Conservation (phyloP, 2,329 filamentous ascomycete species). For the Bipolaris oryzae region DNA sequence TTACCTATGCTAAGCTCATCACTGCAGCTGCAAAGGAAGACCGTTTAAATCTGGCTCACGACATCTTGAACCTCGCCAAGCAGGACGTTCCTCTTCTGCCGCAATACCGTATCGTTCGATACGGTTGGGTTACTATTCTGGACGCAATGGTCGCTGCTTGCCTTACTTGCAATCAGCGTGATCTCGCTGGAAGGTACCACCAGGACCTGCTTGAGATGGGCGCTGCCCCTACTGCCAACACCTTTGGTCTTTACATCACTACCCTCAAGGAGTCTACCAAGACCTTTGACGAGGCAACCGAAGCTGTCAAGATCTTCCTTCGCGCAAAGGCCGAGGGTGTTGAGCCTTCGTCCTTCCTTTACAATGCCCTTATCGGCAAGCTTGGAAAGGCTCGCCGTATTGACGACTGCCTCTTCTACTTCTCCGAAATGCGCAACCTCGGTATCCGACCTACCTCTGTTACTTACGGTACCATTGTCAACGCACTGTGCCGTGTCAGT, state of each 20-base stretch:
- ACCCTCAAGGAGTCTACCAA: conserved; percentile 96
- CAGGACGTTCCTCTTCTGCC: conserved; percentile 83
- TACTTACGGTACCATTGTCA: conserved; percentile 97
- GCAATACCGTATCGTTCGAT: conserved; percentile 85
- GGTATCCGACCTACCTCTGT: conserved; percentile 96
- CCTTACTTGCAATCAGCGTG: conserved; percentile 79
- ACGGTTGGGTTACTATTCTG: conserved; percentile 94
- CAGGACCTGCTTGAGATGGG: conserved; percentile 91
- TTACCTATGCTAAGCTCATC: conserved; percentile 96
- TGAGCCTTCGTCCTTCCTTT: conserved; percentile 93
- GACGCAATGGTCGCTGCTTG: conserved; percentile 96
- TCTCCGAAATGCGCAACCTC: conserved; percentile 92
- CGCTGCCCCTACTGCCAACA: conserved; percentile 91
- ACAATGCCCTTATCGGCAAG: conserved; percentile 98
- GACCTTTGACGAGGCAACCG: conserved; percentile 96
- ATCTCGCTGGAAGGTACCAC: conserved; percentile 83
- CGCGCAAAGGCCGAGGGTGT: conserved; percentile 92
- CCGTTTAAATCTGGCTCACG: conserved; percentile 80
- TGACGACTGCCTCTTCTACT: conserved; percentile 97
- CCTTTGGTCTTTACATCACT: conserved; percentile 98
- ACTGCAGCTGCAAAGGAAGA: conserved; percentile 84
- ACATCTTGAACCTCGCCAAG: conserved; percentile 88
- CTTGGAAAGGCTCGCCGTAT: conserved; percentile 97
- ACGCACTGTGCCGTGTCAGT: conserved; percentile 93
- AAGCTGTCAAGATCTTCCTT: conserved; percentile 96